Evolutionary conservation across 495 filamentous ascomycete genomes (phyloP).

Genomic region (Penicillium paradoxum): DNA sequence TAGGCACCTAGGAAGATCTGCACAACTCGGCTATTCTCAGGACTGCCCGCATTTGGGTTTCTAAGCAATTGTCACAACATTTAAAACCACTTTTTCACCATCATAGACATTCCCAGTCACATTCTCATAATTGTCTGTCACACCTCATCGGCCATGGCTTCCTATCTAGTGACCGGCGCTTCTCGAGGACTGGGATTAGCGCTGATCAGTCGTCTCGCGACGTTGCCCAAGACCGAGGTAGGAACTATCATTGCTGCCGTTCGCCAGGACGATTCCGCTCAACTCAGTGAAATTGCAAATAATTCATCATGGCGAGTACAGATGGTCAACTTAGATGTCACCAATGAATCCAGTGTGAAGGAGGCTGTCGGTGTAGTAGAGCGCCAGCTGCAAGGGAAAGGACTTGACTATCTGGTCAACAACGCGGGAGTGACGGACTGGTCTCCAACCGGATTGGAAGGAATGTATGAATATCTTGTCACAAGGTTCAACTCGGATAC

Average conservation of each 20-base stretch:
- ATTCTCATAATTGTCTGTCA: neutral
- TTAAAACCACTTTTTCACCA: neutral
- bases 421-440: slow-evolving; percentile 39
- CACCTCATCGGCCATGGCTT: too few relatives aligned
- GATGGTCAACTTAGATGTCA: slow-evolving; percentile 43
- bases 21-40: neutral
- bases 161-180: slow-evolving; percentile 33
- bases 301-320: slow-evolving; percentile 33
- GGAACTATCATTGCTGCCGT: slow-evolving; percentile 34
- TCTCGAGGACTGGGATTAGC: slow-evolving; percentile 53
- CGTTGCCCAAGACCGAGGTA: slow-evolving; percentile 28
- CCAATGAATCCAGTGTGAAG: slow-evolving; percentile 35
- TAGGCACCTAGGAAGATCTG: neutral
- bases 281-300: slow-evolving; percentile 20
- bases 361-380: slow-evolving; percentile 35
- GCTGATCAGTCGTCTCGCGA: slow-evolving; percentile 34
- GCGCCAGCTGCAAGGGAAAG: slow-evolving; percentile 33
- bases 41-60: neutral
- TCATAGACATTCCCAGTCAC: too few relatives aligned
- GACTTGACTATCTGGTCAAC: slow-evolving; percentile 50
- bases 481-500: neutral
- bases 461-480: slow-evolving; percentile 24
- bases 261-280: slow-evolving; percentile 25
- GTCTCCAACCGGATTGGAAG: slow-evolving; percentile 19
- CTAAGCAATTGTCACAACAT: neutral